These are phyloP conservation scores for Halophytophthora batemanensis DNA, from an alignment of 352 stramenopile genomes.

Conservation along the genomic window DNA sequence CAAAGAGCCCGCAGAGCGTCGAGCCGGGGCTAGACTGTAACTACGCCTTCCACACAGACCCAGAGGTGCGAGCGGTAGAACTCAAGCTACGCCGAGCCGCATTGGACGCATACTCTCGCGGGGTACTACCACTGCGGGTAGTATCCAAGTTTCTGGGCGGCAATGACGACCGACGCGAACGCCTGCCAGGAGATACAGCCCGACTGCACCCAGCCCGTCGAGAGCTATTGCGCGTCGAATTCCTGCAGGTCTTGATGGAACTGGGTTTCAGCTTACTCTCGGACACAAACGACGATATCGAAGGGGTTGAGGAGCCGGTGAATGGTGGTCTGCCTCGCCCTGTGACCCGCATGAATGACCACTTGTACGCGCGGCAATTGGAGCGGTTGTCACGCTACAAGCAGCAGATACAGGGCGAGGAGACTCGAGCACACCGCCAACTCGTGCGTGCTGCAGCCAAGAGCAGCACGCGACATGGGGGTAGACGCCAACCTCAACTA, in stretches of 20 bases:
- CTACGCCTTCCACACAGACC: slow-evolving; percentile 81
- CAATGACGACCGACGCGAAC: slow-evolving; percentile 17
- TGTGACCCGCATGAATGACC: slow-evolving; percentile 57
- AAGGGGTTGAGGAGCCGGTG: slow-evolving; percentile 9
- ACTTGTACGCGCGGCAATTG: slow-evolving; percentile 79
- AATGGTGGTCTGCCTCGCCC: slow-evolving; percentile 8
- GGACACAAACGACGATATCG: slow-evolving; percentile 26
- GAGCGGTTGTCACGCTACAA: slow-evolving; percentile 68
- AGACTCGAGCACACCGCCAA: slow-evolving; percentile 50
- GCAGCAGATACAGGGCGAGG: slow-evolving; percentile 44
- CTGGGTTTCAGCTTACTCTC: slow-evolving; percentile 85
- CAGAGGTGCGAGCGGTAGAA: slow-evolving; percentile 78
- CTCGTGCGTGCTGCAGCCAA: slow-evolving; percentile 53
- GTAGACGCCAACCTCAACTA: slow-evolving; percentile 14
- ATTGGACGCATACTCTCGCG: slow-evolving; percentile 63
- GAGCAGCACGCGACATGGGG: slow-evolving; percentile 17
- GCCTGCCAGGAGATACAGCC: slow-evolving; percentile 7
- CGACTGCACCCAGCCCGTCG: slow-evolving; percentile 14
- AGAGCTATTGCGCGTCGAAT: slow-evolving; percentile 82
- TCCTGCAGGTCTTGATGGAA: slow-evolving; percentile 93
- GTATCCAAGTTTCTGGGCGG: slow-evolving; percentile 72
- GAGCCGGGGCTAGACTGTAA: slow-evolving; percentile 49
- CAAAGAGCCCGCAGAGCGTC: not conserved
- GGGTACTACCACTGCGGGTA: slow-evolving; percentile 64
- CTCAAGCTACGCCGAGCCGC: slow-evolving; percentile 80